Base-by-base conservation (phyloP, 2,329 filamentous ascomycete species). In the Reticulascus tulasneorum region DNA sequence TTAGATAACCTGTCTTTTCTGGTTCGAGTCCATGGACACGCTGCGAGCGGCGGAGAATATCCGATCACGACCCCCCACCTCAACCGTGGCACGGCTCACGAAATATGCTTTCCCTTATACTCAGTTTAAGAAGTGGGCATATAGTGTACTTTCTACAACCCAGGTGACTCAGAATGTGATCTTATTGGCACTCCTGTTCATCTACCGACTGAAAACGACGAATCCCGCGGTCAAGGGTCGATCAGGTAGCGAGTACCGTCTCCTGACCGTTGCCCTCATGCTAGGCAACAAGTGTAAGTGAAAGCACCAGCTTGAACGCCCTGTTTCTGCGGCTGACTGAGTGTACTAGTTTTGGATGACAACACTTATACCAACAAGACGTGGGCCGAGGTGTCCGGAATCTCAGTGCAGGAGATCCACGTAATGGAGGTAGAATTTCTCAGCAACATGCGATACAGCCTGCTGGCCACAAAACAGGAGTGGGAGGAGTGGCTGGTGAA, bases 391-490 rank as follows among this genome's bases (percentile, higher is more conserved):
- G 93, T 98, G 9, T 97, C 93, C 1, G 86, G 86, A 28, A 95
- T 98, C 43, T 82, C 86, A 2, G 91, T 97, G 10, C 81, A 84
- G 42, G 93, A 98, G 62, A 95, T 98, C 33, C 93, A 98, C 58
- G 85, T 96, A 28, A 98, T 98, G 93, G 93, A 98, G 60, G 93
- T 98, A n/a, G 93, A 98, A 60, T 98, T 98, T 52, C 70, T 98
- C 45, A 96, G 91, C 69, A 97, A 97, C 62, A 94, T 98, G 83
- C 81, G 91, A 53, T 98, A 97, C 63, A 89, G 87, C 51, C 70
- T 98, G 7, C 82, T 91, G 56, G 88, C 87, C 4, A 94, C 90
- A 4, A 82, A 88, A 55, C 74, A 80, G 35, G 79, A 95, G 57
- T 98, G 93, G 93, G 74, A 80, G 31, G 75, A 81, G 35, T 97